Evolutionary conservation across 306 rosid genomes (phyloP).

Genomic region (Quercus engelmannii): DNA sequence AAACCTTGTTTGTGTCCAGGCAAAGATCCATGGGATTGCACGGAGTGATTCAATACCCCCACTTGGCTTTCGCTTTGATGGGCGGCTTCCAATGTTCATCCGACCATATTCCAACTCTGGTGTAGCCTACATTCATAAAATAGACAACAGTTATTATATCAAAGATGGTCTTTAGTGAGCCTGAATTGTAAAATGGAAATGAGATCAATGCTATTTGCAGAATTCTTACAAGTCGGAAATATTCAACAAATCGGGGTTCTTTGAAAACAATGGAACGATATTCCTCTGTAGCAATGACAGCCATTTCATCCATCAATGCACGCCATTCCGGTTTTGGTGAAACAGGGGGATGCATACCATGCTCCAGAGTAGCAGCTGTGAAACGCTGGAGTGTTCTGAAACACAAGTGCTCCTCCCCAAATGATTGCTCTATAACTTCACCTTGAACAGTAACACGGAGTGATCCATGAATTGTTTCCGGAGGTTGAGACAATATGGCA

Average conservation of each 20-base stretch:
- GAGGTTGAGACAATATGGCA: constrained; percentile 96
- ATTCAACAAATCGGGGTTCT: constrained; percentile 93
- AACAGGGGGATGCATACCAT: constrained; percentile 75
- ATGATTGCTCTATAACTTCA: constrained; percentile 92
- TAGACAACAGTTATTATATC: constrained; percentile 2
- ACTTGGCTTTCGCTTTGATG: constrained; percentile 93
- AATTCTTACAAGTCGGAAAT: constrained; percentile 85
- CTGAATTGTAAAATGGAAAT: background rate
- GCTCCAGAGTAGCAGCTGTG: constrained; percentile 93
- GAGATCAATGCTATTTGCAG: background rate
- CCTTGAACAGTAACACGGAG: constrained; percentile 99
- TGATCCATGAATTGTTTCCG: constrained; percentile 90
- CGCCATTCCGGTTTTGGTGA: constrained; percentile 98
- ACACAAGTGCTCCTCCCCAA: constrained; percentile 93
- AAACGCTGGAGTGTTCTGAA: constrained; percentile 93
- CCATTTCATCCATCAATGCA: constrained; percentile 83
- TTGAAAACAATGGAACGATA: constrained; percentile 88
- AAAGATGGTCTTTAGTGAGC: background rate
- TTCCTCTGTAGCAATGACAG: constrained; percentile 81
- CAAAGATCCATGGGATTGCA: constrained; percentile 99
- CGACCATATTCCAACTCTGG: constrained; percentile 98
- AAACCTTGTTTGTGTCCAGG: constrained; percentile 97
- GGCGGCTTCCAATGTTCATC: constrained; percentile 97
- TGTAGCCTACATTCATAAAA: constrained; percentile 60
- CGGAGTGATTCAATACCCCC: constrained; percentile 98